These are phyloP conservation scores for Fraxinus sp. DNA, from an alignment of 305 asterid genomes.

Conservation along the genomic window DNA sequence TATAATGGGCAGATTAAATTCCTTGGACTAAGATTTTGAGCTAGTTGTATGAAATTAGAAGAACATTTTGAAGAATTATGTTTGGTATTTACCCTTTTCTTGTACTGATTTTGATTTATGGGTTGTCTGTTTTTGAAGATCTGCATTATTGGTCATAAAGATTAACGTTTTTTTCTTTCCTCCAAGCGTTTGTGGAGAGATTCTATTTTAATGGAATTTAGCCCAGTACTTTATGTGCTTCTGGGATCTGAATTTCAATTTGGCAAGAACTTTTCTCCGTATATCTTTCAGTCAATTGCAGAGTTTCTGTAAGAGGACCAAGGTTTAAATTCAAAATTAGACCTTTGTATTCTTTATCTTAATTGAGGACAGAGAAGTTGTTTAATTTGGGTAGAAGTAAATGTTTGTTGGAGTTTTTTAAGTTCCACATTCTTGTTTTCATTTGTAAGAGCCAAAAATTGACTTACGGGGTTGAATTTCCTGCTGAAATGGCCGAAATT, in stretches of 20 bases:
- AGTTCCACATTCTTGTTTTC: too few relatives aligned
- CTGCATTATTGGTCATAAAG: conserved; percentile 14
- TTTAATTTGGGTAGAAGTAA: too few relatives aligned
- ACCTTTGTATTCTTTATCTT: too few relatives aligned
- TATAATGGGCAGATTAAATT: not conserved
- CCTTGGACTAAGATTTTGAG: not conserved
- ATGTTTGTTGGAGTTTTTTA: too few relatives aligned
- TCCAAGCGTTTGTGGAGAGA: conserved; percentile 1
- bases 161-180: not conserved
- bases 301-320: not conserved
- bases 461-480: too few relatives aligned
- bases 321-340: too few relatives aligned
- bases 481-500: too few relatives aligned
- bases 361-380: too few relatives aligned
- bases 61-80: conserved; percentile 2
- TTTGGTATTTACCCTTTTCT: conserved; percentile 13
- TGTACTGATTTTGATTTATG: not conserved
- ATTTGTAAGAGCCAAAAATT: too few relatives aligned
- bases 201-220: not conserved
- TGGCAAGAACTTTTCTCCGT: not conserved
- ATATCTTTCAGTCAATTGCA: not conserved
- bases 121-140: not conserved
- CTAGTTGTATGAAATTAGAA: not conserved
- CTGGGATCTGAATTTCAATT: not conserved
- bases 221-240: not conserved